Conservation (phyloP, 1,284 basidiomycete genomes). For the Apiotrichum gracile region DNA sequence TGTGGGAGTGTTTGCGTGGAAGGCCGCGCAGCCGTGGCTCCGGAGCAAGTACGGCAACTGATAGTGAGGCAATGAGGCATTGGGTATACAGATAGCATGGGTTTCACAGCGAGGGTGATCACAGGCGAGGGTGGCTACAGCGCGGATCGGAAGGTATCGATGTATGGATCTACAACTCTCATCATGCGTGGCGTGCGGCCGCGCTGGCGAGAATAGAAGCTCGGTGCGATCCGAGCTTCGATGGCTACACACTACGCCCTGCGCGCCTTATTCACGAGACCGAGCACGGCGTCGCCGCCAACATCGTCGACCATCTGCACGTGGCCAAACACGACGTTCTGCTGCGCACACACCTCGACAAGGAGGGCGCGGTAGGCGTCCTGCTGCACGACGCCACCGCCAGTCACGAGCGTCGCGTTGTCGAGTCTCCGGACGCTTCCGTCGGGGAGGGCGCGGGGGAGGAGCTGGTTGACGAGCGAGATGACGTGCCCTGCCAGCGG, state of each 20-base stretch:
- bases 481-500: slow-evolving; percentile 21
- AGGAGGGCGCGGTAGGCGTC: slow-evolving; percentile 21
- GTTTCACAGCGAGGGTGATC: too few species aligned
- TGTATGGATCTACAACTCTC: neutral
- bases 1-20: neutral
- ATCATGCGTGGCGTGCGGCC: too few species aligned
- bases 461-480: slow-evolving; percentile 19
- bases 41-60: neutral
- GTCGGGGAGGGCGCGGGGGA: neutral
- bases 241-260: neutral
- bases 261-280: slow-evolving; percentile 14
- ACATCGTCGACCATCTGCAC: slow-evolving; percentile 25
- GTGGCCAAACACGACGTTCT: slow-evolving; percentile 22
- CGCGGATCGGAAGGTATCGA: neutral
- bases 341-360: slow-evolving; percentile 10
- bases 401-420: slow-evolving; percentile 21
- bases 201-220: too few species aligned
- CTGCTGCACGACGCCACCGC: slow-evolving; percentile 31
- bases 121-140: too few species aligned
- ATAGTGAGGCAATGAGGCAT: neutral
- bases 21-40: slow-evolving; percentile 1
- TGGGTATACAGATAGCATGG: neutral
- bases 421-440: slow-evolving; percentile 1
- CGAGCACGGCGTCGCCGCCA: slow-evolving; percentile 24
- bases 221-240: too few species aligned